Base-by-base conservation (phyloP, 2,329 filamentous ascomycete species). In the Trichophyton mentagrophytes region DNA sequence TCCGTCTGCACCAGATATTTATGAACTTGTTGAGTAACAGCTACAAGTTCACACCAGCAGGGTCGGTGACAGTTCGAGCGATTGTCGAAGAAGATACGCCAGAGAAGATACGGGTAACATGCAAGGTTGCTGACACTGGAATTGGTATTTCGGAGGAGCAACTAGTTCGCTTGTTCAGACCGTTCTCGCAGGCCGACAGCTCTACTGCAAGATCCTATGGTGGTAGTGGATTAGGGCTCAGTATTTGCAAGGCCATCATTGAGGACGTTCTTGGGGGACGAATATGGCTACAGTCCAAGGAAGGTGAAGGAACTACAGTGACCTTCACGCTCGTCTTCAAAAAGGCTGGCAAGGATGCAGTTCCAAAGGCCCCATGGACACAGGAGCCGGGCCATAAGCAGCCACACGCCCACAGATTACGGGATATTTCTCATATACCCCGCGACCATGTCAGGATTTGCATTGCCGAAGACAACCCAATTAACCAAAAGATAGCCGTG, bases 401-500 rank as follows among this genome's bases (percentile, higher is more conserved):
- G 71, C 76, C 68, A 65, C 72, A 64, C 66, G 78, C 64, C 40
- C 66, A 73, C 66, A 77, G 79, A 2, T 80, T 82, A 62, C 75
- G 85, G 22, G 86, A 90, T 69, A 80, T 96, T 3, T 86, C 85
- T 17, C 80, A 80, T 61, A 82, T 96, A 5, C 84, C 88, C 7
- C 85, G 88, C 61, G 84, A 90, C 51, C 80, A 95, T 61, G 79
- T 97, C 33, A 86, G 89, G 36, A 86, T 97, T 33, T 96, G 90
- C 72, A 92, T 97, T 61, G 92, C 92, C 0, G 92, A 97, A 69
- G 92, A 97, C 75, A 96, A 96, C 66, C 83, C 87, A 2, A 95
- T 96, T 76, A 96, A 96, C 67, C 89, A 95, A 69, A 90, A 88
- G 72, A 96, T 96, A 66, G 91, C 91, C 0, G 89, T 96, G 57